Base-by-base conservation (phyloP, 2,329 filamentous ascomycete species). In the Monascus ruber region DNA sequence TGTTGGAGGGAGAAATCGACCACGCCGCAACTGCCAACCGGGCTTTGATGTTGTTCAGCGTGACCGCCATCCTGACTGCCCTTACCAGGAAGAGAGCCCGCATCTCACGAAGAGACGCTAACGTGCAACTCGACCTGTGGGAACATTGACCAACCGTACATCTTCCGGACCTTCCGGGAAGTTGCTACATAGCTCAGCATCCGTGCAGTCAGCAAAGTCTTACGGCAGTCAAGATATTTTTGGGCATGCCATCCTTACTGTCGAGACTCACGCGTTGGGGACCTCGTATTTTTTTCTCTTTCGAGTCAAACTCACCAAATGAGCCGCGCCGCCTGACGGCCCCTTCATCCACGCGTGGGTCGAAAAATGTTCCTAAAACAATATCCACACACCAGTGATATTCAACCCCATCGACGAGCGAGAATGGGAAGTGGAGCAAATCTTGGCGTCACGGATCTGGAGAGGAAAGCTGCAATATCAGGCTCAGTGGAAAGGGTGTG, bases 161-260 rank as follows among this genome's bases (percentile, higher is more conserved):
- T 33, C 34, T 40, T 40, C 40, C 28, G 28, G 33, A 36, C 40
- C 4, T 35, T 33, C 31, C 3, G 17, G 27, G 33, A 28, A 42
- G 11, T 26, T 33, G 26, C 36, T 39, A 42, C 4, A 17, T 39
- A 32, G 36, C 32, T 29, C 26, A 42, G 36, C 35, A 29, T 37
- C 31, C 17, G 26, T 10, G 26, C 17, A 24, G 35, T 42, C 33
- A 7, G 35, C 36, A 35, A 31, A 38, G 31, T 34, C 26, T 33
- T 42, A 17, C 40, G 5, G 31, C n/a, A 42, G 35, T 17, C 31
- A 38, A 42, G 35, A 42, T 42, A 38, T 42, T 29, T 35, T 42
- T 28, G 35, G 40, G 39, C 35, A 31, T 38, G 35, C 39, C 26
- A 34, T 41, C 35, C 35, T 38, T 29, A 41, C 39, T 35, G 24